Evolutionary conservation across 108 stramenopile species (phyloP), one percentile per base, ranked within the genome.

Genomic region (Conticribra weissflogii): DNA sequence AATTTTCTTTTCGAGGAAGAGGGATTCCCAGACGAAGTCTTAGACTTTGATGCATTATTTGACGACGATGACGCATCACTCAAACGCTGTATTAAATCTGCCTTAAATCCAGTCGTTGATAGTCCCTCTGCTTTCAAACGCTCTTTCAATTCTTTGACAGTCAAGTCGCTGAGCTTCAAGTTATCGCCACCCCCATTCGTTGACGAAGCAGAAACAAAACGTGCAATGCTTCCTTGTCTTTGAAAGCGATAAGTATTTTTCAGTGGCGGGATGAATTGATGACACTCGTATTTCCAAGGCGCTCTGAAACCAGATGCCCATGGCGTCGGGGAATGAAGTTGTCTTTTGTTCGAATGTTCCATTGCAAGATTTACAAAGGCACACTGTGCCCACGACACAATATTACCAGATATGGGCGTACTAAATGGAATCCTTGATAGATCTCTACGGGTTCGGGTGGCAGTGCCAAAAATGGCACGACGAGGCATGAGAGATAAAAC

Each of bases 71-170:
- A 12, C 28, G 3, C 66, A 0, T 46, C 36, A 16, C 53, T 51
- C 21, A 85, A 66, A 17, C 84, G 72, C 21, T 75, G 49, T 45
- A 82, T 66, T 2, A 85, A 61, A 53, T 85, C 81, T 18, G 81
- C 72, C 53, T 85, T 85, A 36, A 79, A 74, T 33, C 84, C 84
- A 27, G 71, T 64, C 16, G 75, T 71, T 60, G 81, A 65, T 25
- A 82, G 33, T 36, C 77, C 77, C 30, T 33, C 48, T 18, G 59
- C 68, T 33, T 61, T 54, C 45, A 79, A 60, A 66, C 55, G 62
- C 23, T 54, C 81, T 50, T 82, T 85, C 18, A 85, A 65, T 29
- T 69, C 74, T 23, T 69, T 66, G 17, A 85, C 78, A 2, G 84
- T 85, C 41, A 85, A 55, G 44, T 57, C 68, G 15, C 52, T 29